Percentiles rank a stretch among this genome's conserved stretches.
Conservation (phyloP, 176 grass and related monocot genomes). For the Otatea glauca region DNA sequence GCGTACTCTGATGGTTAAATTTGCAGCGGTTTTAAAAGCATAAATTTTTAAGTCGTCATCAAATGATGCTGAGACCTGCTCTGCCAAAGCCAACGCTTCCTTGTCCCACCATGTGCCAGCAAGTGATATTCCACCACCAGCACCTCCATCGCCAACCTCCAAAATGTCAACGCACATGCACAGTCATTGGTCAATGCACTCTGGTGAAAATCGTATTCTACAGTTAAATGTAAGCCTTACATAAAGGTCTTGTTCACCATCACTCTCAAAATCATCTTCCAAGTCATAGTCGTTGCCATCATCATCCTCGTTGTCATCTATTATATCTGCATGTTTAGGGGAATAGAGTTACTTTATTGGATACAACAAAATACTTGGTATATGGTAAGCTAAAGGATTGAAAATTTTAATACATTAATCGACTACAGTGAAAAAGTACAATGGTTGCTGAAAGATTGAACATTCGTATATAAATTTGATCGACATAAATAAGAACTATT, state of each 20-base stretch:
- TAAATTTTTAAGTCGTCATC: slow-evolving; percentile 78
- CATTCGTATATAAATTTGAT: not conserved
- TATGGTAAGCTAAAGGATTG: not conserved
- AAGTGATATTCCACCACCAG: slow-evolving; percentile 85
- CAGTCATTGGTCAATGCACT: slow-evolving; percentile 20
- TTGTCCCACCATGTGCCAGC: slow-evolving; percentile 87
- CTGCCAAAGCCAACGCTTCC: slow-evolving; percentile 78
- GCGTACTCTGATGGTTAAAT: slow-evolving; percentile 63
- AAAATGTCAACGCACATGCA: slow-evolving; percentile 35
- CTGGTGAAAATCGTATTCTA: slow-evolving; percentile 14
- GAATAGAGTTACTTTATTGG: not conserved
- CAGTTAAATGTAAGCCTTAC: slow-evolving; percentile 37
- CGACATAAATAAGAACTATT: not conserved
- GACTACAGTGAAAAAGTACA: not conserved
- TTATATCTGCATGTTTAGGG: slow-evolving; percentile 38
- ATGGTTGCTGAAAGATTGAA: not conserved
- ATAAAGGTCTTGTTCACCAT: slow-evolving; percentile 62
- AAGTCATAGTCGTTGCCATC: slow-evolving; percentile 44
- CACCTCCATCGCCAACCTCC: slow-evolving; percentile 90
- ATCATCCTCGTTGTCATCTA: slow-evolving; percentile 36
- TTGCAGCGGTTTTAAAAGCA: slow-evolving; percentile 83
- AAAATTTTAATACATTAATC: not conserved
- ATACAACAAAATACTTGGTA: not conserved
- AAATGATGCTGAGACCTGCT: slow-evolving; percentile 69
- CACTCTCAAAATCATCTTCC: slow-evolving; percentile 60